Evolutionary conservation across 208 protist genomes (phyloP), one percentile per base, ranked within the genome.

Genomic region (Blechomonas ayalai): DNA sequence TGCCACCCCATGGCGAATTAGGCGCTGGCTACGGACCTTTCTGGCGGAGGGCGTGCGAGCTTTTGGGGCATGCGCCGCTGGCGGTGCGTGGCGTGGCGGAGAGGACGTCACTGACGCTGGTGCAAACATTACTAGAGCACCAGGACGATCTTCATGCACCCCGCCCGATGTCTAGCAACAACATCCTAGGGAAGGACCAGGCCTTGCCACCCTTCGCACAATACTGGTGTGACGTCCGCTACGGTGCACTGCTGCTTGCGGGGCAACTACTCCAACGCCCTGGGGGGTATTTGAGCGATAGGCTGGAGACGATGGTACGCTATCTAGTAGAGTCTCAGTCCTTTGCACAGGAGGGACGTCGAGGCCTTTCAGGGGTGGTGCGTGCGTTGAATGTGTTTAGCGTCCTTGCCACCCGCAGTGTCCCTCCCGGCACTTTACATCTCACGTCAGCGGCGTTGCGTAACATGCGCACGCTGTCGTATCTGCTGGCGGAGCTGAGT

Each of bases 41-140:
- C 28, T 72, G 71, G 59, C 13, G 32, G 16, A 48, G 66, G 5
- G 66, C 61, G n/a, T 79, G 75, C 36, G 37, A 37, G 27, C 37
- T 76, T 10, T 52, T 83, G 18, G 63, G 63, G 19, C 26, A 26
- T 33, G 52, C 52, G 4, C 65, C 65, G 10, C 34, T 67, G 18
- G 38, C 50, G 18, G n/a, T 51, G 2, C 43, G 43, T 9, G 31
- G 34, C 18, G 45, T 40, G 12, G 52, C 59, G 6, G 24, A 52
- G 1, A 23, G 24, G 8, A 28, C 52, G 8, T 33, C 43, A 15
- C 29, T 32, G 25, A n/a, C 41, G 4, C 40, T 59, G 16, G 42
- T 37, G 4, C 20, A 8, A 2, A 42, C 34, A n/a, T n/a, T n/a
- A n/a, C n/a, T n/a, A n/a, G n/a, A n/a, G n/a, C n/a, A n/a, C n/a